Evolutionary conservation across 1,284 basidiomycete genomes (phyloP), one percentile per base, ranked within the genome.

Genomic region (Vanrija sp.): DNA sequence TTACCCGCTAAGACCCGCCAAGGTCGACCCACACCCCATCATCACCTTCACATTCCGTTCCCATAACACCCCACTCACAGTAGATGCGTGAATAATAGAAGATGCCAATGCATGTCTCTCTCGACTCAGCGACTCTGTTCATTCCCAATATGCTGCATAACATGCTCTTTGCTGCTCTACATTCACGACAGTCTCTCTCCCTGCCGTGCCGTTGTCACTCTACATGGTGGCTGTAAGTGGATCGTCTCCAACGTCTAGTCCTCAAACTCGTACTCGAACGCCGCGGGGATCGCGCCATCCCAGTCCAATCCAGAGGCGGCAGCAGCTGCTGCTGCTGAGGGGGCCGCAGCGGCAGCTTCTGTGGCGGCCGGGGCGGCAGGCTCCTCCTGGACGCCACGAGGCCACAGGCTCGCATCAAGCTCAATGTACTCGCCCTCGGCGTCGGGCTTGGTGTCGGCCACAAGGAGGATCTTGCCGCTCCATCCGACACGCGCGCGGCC

Each of bases 381-480:
- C 28, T 77, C 71, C 25, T 82, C 78, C 19, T 80, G 66, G 43
- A 71, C 76, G 48, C 75, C 47, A 15, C 53, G 49, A 2, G 82
- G 63, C 84, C 83, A 64, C 84, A 74, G 51, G 0, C 40, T 48
- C 23, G 73, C 72, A 60, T 78, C 72, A 52, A 79, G 80, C 66
- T 89, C 87, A 55, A 95, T 85, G 68, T 86, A 86, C 6, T 81
- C 83, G 52, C 83, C 83, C 34, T 63, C 62, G 19, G 34, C 52
- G 44, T 46, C 44, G 2, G 34, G 34, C 19, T 46, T 44, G 12
- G 82, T 82, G 26, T 94, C 91, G 38, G 81, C 77, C 49, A 95
- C 76, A 52, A 95, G 82, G 42, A 96, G 71, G 55, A 95, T 91
- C 16, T 90, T 91, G 43, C 90, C 90, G 42, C 57, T 59, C 61